A percentile compares a stretch with the other conserved stretches of the same genome.
Conservation (phyloP, 495 filamentous ascomycete species). For the Hypoxylon lienhwacheense region DNA sequence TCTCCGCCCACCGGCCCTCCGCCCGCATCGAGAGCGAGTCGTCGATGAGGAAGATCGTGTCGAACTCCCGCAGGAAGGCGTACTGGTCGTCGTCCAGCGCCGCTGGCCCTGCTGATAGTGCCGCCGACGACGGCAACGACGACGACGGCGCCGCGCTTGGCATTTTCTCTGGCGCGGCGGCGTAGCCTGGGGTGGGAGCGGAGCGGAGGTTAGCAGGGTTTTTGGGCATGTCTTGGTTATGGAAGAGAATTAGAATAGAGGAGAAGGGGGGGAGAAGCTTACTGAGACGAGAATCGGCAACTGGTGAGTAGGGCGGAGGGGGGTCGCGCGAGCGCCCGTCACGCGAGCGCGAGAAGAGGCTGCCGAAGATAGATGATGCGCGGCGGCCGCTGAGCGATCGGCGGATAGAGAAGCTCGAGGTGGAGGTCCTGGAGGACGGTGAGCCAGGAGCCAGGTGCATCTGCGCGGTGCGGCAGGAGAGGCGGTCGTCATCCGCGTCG, state of each 20-base stretch:
- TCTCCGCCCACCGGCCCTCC: conserved; percentile 70
- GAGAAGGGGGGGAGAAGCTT: too few relatives aligned
- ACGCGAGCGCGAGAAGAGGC: conserved; percentile 13
- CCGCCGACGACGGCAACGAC: too few relatives aligned
- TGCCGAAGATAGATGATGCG: conserved; percentile 2
- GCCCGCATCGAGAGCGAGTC: conserved; percentile 90
- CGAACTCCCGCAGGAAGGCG: conserved; percentile 82
- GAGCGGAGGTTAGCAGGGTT: neutral
- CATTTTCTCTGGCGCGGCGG: conserved; percentile 4
- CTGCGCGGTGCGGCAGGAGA: neutral
- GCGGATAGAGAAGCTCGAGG: conserved; percentile 23
- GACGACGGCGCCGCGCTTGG: too few relatives aligned
- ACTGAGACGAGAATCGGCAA: conserved; percentile 5
- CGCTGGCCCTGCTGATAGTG: neutral
- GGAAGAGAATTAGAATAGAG: too few relatives aligned
- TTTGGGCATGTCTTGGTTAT: too few relatives aligned
- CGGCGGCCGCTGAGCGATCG: conserved; percentile 17
- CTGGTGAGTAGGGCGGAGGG: conserved; percentile 13
- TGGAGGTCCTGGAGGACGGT: conserved; percentile 6
- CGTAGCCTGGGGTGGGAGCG: neutral
- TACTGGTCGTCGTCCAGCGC: conserved; percentile 63
- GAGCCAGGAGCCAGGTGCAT: conserved; percentile 3
- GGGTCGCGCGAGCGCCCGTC: conserved; percentile 10
- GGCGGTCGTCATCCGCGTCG: neutral
- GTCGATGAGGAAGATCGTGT: conserved; percentile 93